These are phyloP conservation scores for Lojkania enalia DNA, from an alignment of 2,329 filamentous ascomycete species.

Conservation along the genomic window DNA sequence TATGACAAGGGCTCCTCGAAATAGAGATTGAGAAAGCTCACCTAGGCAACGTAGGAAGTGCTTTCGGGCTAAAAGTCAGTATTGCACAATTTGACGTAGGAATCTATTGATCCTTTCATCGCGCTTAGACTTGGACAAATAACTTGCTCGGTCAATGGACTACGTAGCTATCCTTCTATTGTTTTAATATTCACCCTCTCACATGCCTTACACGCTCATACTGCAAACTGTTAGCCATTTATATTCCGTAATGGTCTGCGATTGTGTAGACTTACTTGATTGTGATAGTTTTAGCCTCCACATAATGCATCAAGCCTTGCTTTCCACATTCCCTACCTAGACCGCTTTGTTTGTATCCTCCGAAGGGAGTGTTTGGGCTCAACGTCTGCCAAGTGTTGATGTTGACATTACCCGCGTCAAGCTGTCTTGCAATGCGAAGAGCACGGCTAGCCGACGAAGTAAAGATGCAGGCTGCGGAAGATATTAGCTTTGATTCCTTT, in stretches of 20 bases:
- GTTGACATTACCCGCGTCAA: conserved; percentile 39
- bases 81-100: too few species aligned
- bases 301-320: conserved; percentile 36
- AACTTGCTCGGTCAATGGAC: too few species aligned
- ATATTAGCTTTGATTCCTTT: background rate
- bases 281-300: conserved; percentile 36
- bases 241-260: too few species aligned
- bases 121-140: too few species aligned
- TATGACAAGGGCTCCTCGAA: too few species aligned
- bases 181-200: too few species aligned
- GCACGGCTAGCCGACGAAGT: conserved; percentile 30
- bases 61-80: too few species aligned
- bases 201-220: conserved; percentile 10
- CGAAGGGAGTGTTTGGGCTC: conserved; percentile 31
- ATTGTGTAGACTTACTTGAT: conserved; percentile 41
- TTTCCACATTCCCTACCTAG: conserved; percentile 37
- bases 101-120: too few species aligned
- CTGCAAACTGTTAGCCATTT: conserved; percentile 6
- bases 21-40: too few species aligned
- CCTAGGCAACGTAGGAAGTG: too few species aligned
- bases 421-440: conserved; percentile 30
- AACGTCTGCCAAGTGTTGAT: conserved; percentile 32
- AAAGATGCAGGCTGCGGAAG: conserved; percentile 24
- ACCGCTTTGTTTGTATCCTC: conserved; percentile 38
- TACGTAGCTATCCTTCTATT: too few species aligned